Base-by-base conservation (phyloP, 2,329 filamentous ascomycete species). In the Hypoxylon sp. region DNA sequence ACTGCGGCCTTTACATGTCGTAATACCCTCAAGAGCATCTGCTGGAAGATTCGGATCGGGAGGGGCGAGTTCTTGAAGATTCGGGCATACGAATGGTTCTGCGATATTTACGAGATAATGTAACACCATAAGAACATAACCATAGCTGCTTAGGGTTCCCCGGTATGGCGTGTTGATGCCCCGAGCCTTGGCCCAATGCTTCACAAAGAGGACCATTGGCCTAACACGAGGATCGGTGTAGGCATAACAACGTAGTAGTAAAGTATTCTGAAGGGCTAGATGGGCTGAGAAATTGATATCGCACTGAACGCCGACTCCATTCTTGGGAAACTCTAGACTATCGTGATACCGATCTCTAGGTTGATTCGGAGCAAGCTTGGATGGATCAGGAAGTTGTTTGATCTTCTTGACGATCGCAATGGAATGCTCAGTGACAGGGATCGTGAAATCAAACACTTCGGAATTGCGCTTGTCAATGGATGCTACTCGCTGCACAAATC, bases 281-380 rank as follows among this genome's bases (percentile, higher is more conserved):
- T 92, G 89, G 17, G 94, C 94, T 1, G 91, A 91, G 77, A 97
- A 97, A 79, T 97, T 97, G 83, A 98, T 93, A 76, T 97, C 93
- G 77, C 93, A 96, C 76, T 94, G 92, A 13, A 95, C 92, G n/a
- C 93, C 93, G 28, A 91, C 87, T 3, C 90, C 90, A 7, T 83
- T 82, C 75, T 93, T 93, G 5, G 92, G 92, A 63, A 95, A 95
- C 77, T 96, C 93, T 1, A 97, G 86, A 23, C 83, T 82, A 73
- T 90, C 86, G 64, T 80, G 82, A 75, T 86, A 87, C 30, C 81
- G 82, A 70, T 89, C 84, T 63, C 82, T 82, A 4, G 85, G 82
- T 67, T 86, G 84, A 74, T 86, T 84, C 6, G 83, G 81, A 2
- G 80, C 72, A 72, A 86, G 79, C 45, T 79, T 82, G n/a, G 84